Evolutionary conservation across 306 rosid genomes (phyloP).

Genomic region (Rosa multiflora): DNA sequence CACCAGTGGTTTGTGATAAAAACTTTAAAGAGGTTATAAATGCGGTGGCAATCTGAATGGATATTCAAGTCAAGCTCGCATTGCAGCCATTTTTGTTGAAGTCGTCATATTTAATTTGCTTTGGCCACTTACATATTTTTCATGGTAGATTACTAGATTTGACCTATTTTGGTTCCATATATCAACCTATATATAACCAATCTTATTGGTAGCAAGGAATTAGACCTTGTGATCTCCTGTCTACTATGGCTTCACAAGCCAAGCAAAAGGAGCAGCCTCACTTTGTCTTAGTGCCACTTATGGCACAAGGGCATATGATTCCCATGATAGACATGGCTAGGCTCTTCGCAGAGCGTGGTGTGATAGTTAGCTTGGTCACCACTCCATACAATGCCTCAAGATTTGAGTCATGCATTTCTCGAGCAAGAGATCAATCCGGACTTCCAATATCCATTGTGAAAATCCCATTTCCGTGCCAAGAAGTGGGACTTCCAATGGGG

Average conservation of each 20-base stretch:
- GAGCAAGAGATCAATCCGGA: conserved; percentile 37
- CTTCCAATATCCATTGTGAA: conserved; percentile 43
- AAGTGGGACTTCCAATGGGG: conserved; percentile 66
- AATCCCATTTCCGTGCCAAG: conserved; percentile 58
- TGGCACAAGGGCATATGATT: conserved; percentile 96
- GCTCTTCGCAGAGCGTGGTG: conserved; percentile 50
- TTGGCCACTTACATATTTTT: no score
- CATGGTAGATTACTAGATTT: no score
- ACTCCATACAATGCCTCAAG: conserved; percentile 71
- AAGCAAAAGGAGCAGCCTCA: conserved; percentile 38
- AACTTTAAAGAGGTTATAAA: background rate
- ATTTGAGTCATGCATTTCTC: conserved; percentile 37
- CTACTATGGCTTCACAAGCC: conserved; percentile 26
- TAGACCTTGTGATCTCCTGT: background rate
- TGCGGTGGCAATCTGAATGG: background rate
- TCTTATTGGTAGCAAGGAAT: background rate
- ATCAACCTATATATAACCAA: no score
- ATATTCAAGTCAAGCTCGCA: background rate
- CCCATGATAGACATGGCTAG: conserved; percentile 87
- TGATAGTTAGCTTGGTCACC: conserved; percentile 56
- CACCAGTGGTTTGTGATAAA: no score
- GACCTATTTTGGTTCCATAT: background rate
- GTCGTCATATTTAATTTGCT: background rate
- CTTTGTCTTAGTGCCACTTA: conserved; percentile 68
- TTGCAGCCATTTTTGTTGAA: background rate